phyloP scores from a whole-genome alignment of 208 protist species.

The Leishmania mexicana region DNA sequence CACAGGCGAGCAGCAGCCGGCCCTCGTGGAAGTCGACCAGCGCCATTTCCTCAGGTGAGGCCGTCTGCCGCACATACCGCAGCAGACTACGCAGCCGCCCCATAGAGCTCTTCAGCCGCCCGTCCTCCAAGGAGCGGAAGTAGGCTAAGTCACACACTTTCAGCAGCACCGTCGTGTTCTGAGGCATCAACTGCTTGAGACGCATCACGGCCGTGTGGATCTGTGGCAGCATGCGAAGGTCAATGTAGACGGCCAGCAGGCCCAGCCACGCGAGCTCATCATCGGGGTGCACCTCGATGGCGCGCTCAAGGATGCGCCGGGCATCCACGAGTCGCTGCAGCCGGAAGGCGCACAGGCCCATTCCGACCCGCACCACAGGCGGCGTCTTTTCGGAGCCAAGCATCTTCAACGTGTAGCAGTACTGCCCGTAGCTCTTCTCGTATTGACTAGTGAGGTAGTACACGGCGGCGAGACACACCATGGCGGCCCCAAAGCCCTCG shows the following conservation, averaged over 20 bases:
- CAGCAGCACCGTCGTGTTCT: slow-evolving; percentile 77
- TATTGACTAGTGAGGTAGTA: slow-evolving; percentile 67
- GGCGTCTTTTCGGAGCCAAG: slow-evolving; percentile 64
- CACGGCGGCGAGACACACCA: slow-evolving; percentile 72
- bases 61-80: slow-evolving; percentile 47
- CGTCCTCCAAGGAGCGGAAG: slow-evolving; percentile 49
- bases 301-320: slow-evolving; percentile 65
- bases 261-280: slow-evolving; percentile 80
- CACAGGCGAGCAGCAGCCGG: slow-evolving; percentile 56
- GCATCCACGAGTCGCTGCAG: slow-evolving; percentile 53
- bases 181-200: slow-evolving; percentile 58
- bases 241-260: slow-evolving; percentile 74
- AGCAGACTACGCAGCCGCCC: slow-evolving; percentile 52
- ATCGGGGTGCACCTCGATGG: slow-evolving; percentile 60
- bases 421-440: slow-evolving; percentile 75
- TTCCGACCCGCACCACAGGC: slow-evolving; percentile 78
- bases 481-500: slow-evolving; percentile 57
- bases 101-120: slow-evolving; percentile 40
- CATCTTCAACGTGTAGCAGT: slow-evolving; percentile 62
- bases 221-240: slow-evolving; percentile 59
- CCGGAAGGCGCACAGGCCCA: slow-evolving; percentile 82
- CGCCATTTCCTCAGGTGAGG: slow-evolving; percentile 59
- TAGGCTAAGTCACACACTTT: slow-evolving; percentile 84
- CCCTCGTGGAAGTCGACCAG: slow-evolving; percentile 84
- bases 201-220: slow-evolving; percentile 55